These are phyloP conservation scores for Apiotrichum laibachii DNA, from an alignment of 1,284 basidiomycete species.

Conservation along the genomic window DNA sequence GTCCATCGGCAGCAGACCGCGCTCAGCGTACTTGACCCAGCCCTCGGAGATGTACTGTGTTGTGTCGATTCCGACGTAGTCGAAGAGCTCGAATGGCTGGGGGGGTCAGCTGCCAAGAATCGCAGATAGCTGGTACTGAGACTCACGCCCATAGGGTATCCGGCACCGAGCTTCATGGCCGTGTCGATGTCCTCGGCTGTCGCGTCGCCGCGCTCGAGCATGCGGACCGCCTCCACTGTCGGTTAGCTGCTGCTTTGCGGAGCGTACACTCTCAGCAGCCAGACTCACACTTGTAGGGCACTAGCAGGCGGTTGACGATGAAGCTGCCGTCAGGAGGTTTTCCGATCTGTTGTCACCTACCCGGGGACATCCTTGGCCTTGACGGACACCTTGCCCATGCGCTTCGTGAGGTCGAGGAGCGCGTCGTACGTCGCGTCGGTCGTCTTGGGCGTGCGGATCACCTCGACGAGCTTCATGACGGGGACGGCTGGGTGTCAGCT, in stretches of 20 bases:
- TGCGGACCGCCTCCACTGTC: conserved; percentile 56
- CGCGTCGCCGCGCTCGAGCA: conserved; percentile 60
- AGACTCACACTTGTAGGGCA: conserved; percentile 56
- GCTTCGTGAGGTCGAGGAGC: conserved; percentile 54
- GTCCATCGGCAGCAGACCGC: conserved; percentile 52
- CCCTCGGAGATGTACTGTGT: conserved; percentile 55
- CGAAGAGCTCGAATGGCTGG: conserved; percentile 57
- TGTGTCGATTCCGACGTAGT: conserved; percentile 57
- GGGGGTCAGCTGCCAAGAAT: not conserved
- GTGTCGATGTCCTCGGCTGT: conserved; percentile 58
- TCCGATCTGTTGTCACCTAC: conserved; percentile 47
- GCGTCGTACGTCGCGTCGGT: conserved; percentile 53
- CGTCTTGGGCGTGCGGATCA: conserved; percentile 56
- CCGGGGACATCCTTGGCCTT: conserved; percentile 58
- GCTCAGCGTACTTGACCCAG: conserved; percentile 55
- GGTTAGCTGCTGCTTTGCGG: not conserved
- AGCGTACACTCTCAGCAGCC: no score
- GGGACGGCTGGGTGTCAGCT: conserved; percentile 35
- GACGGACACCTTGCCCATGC: conserved; percentile 58
- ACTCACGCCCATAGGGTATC: conserved; percentile 39
- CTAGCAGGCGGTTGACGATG: conserved; percentile 57
- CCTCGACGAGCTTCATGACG: conserved; percentile 60
- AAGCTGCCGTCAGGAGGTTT: conserved; percentile 43
- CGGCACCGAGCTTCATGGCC: conserved; percentile 61
- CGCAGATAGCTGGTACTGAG: no score